Conservation (phyloP, 2,329 filamentous ascomycete genomes). For the Diaporthe aspalathi region DNA sequence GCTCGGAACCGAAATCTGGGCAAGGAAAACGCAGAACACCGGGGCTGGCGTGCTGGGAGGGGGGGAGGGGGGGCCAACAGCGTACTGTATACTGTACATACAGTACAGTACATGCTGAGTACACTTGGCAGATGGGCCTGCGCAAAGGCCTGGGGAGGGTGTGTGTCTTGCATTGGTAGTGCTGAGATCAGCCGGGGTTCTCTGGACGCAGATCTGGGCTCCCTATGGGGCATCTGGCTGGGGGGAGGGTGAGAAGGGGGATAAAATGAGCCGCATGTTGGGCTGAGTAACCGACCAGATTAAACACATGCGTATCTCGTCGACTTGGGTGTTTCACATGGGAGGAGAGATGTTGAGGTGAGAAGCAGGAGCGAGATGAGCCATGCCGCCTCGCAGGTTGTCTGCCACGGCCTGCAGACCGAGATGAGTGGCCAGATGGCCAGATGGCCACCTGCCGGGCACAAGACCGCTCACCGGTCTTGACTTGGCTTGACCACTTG, state of each 20-base stretch:
- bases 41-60: slow-evolving; percentile 1
- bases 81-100: slow-evolving; percentile 25
- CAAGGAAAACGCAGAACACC: neutral
- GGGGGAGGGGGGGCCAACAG: neutral
- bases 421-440: slow-evolving; percentile 2
- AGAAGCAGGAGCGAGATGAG: slow-evolving; percentile 9
- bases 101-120: neutral
- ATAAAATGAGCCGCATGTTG: slow-evolving; percentile 24
- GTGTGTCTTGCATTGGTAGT: slow-evolving; percentile 35
- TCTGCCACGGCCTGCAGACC: slow-evolving; percentile 1
- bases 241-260: neutral
- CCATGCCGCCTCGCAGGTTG: slow-evolving; percentile 19
- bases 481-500: slow-evolving; percentile 8
- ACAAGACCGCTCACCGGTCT: slow-evolving; percentile 23
- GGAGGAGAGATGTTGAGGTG: neutral
- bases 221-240: slow-evolving; percentile 23
- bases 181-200: slow-evolving; percentile 33
- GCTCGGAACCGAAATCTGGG: slow-evolving; percentile 21
- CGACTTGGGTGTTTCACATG: slow-evolving; percentile 12
- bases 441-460: neutral
- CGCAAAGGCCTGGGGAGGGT: neutral
- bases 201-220: slow-evolving; percentile 20
- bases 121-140: neutral
- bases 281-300: slow-evolving; percentile 28
- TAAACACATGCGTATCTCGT: slow-evolving; percentile 6